phyloP scores from a whole-genome alignment of 2,329 filamentous ascomycete species.

The Diplodia scrobiculata region DNA sequence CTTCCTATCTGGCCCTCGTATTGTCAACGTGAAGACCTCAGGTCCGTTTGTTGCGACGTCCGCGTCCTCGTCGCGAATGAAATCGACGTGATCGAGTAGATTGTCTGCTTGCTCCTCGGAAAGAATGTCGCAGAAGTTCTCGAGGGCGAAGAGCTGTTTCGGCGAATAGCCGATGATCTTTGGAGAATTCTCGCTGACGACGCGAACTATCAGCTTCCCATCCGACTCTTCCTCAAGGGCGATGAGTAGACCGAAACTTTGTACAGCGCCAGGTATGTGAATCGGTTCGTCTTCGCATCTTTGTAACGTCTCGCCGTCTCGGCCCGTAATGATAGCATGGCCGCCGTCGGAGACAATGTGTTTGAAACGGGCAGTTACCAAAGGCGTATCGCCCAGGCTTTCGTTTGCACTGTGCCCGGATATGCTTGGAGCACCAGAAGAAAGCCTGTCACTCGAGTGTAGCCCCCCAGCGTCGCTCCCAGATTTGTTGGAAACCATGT shows the following conservation, averaged over 20 bases:
- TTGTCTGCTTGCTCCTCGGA: slow-evolving; percentile 82
- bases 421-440: slow-evolving; percentile 34
- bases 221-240: slow-evolving; percentile 71
- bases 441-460: slow-evolving; percentile 34
- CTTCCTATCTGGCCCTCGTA: slow-evolving; percentile 60
- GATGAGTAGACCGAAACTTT: slow-evolving; percentile 76
- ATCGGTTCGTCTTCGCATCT: slow-evolving; percentile 90
- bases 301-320: slow-evolving; percentile 70
- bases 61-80: slow-evolving; percentile 78
- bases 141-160: slow-evolving; percentile 70
- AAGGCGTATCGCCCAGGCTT: slow-evolving; percentile 45
- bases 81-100: slow-evolving; percentile 82
- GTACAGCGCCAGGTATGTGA: slow-evolving; percentile 78
- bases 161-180: slow-evolving; percentile 76
- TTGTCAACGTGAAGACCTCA: slow-evolving; percentile 79
- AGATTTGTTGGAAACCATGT: slow-evolving; percentile 39
- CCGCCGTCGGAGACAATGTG: slow-evolving; percentile 75
- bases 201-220: slow-evolving; percentile 66
- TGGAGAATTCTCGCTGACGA: slow-evolving; percentile 80
- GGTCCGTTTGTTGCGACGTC: slow-evolving; percentile 76
- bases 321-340: slow-evolving; percentile 79
- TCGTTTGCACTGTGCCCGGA: slow-evolving; percentile 44
- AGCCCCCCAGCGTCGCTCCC: slow-evolving; percentile 31
- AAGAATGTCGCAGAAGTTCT: slow-evolving; percentile 80
- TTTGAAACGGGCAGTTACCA: slow-evolving; percentile 74